Base-by-base conservation (phyloP, 331 rosid species). In the Malus hybrid region DNA sequence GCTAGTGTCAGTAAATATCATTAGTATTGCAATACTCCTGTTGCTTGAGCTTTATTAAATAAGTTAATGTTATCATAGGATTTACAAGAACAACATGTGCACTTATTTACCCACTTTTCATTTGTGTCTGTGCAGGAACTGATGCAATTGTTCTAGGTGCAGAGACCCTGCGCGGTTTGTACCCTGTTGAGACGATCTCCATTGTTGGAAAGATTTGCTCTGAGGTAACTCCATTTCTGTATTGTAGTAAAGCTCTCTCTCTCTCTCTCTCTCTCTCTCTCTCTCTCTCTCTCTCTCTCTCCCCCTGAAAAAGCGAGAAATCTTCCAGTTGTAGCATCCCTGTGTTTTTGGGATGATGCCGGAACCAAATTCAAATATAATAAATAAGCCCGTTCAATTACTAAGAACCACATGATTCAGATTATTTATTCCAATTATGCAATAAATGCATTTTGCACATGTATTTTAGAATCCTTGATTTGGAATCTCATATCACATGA, bases 71-170 rank as follows among this genome's bases (percentile, higher is more conserved):
- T 72, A 60, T 32, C 50, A 60, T 76, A 29, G 13, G 58, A 66
- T 65, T 1, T 42, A 24, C 12, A 53, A 34, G 44, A 66, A 77
- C 74, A 77, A 19, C 15, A 61, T 63, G 48, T 56, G 52, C 39
- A 20, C 63, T 36, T 64, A 44, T 29, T 20, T 57, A 46, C 55
- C 15, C 15, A 19, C 57, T 67, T 75, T 10, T 52, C 22, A 33
- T 26, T 63, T 20, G 69, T 78, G 42, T 71, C 63, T 74, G 57
- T 77, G 76, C 82, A 89, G 86, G 86, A 60, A 73, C 74, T 46
- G 86, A 82, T 70, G 86, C 86, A 22, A 82, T 90, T 84, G 85
- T 90, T 82, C 88, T 90, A 58, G 96, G 92, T 33, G 92, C 96
- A 4, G 96, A 88, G 83, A 88, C 79, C 56, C 81, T 80, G 30